Evolutionary conservation across 495 filamentous ascomycete species (phyloP).

Genomic region (Talaromyces liani): DNA sequence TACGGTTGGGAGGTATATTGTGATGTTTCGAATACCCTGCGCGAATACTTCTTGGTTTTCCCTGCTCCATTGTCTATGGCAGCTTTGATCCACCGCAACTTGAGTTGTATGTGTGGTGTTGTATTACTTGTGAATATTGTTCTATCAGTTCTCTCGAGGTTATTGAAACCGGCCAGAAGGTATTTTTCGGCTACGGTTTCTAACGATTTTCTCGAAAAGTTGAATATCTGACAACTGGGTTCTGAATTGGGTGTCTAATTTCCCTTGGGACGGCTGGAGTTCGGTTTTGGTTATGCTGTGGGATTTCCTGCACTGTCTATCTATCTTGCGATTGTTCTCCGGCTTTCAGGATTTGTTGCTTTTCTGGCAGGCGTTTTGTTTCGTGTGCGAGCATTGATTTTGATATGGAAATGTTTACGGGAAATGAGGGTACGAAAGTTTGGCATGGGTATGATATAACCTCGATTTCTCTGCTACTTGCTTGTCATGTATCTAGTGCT

Average conservation of each 20-base stretch:
- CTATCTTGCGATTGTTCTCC: background rate
- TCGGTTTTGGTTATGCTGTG: background rate
- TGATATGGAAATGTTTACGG: background rate
- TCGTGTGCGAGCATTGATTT: background rate
- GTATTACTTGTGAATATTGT: background rate
- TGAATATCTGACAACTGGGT: background rate
- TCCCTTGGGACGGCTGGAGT: background rate
- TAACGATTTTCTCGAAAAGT: background rate
- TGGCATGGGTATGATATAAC: background rate
- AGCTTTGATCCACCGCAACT: background rate
- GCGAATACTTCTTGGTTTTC: background rate
- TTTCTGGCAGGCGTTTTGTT: background rate
- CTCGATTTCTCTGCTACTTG: background rate
- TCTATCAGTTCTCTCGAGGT: background rate
- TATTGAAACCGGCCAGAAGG: background rate
- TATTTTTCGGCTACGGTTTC: background rate
- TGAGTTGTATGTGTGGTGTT: background rate
- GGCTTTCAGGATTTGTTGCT: background rate
- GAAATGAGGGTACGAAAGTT: constrained; percentile 2
- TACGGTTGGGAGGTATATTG: background rate
- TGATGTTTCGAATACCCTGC: constrained; percentile 3
- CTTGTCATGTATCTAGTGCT: background rate
- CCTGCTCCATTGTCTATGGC: background rate
- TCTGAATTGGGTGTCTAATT: background rate
- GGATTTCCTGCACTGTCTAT: background rate